A percentile compares a stretch with the other conserved stretches of the same genome.
These are phyloP conservation scores for Coemansia sp. DNA, from an alignment of 192 early-diverging fungal genomes.

Conservation along the genomic window DNA sequence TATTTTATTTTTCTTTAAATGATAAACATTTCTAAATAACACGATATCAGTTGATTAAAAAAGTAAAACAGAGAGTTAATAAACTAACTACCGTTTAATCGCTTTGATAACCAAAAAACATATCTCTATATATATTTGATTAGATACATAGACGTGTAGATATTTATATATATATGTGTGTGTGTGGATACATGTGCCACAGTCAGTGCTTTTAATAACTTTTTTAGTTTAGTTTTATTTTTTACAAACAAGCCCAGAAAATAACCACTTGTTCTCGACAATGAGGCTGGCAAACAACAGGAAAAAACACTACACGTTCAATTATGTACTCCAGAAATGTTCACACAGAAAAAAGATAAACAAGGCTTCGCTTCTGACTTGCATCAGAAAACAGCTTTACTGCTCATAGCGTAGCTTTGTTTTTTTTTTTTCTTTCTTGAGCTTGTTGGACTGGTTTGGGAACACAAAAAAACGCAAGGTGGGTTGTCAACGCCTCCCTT, in stretches of 20 bases:
- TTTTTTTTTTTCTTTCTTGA: background rate
- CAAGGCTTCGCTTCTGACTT: background rate
- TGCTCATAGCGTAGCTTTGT: background rate
- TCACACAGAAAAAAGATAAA: background rate
- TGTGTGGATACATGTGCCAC: too few relatives aligned
- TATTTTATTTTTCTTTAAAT: conserved; percentile 7
- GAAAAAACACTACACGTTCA: background rate
- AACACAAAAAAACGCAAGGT: too few relatives aligned
- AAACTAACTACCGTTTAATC: too few relatives aligned
- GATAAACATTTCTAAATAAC: background rate
- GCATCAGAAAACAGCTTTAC: background rate
- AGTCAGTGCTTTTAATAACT: background rate
- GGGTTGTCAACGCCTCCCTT: too few relatives aligned
- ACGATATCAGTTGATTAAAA: too few relatives aligned
- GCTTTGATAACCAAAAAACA: too few relatives aligned
- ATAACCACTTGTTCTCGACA: background rate
- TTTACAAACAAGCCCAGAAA: too few relatives aligned
- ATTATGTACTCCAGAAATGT: background rate
- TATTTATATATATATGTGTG: too few relatives aligned
- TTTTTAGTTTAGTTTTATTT: background rate
- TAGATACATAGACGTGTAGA: background rate
- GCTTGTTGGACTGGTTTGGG: too few relatives aligned
- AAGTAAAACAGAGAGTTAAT: too few relatives aligned
- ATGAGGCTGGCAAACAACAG: background rate
- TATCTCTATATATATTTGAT: background rate